Evolutionary conservation across 2,329 filamentous ascomycete genomes (phyloP).

Genomic region (Chaetomium sp.): DNA sequence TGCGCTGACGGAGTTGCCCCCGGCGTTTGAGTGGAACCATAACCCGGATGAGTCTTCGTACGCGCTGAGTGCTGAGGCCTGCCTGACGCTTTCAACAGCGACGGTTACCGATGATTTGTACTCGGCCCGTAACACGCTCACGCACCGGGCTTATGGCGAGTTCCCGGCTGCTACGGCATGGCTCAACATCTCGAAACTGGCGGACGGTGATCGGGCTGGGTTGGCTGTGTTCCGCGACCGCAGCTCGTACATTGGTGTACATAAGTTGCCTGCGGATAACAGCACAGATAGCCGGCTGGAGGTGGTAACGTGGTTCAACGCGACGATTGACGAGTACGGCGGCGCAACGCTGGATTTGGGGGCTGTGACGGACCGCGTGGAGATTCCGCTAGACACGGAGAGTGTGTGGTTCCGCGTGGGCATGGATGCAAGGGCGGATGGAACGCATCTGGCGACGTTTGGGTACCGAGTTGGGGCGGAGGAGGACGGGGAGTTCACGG

Average conservation of each 20-base stretch:
- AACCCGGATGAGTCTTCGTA: background rate
- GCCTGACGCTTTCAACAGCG: background rate
- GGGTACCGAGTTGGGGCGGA: background rate
- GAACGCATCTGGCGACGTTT: background rate
- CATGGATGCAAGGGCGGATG: constrained; percentile 1
- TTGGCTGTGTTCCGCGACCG: constrained; percentile 6
- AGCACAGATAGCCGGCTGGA: background rate
- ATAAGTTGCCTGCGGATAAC: background rate
- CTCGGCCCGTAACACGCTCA: constrained; percentile 8
- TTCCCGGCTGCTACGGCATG: background rate
- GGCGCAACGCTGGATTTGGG: background rate
- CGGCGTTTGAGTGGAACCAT: constrained; percentile 7
- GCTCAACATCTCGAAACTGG: background rate
- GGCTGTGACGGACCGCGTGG: background rate
- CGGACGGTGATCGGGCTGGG: constrained; percentile 4
- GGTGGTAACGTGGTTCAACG: background rate
- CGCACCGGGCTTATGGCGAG: constrained; percentile 3
- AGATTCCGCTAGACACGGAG: background rate
- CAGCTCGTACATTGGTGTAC: constrained; percentile 2
- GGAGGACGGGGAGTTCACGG: background rate
- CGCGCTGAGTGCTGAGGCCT: background rate
- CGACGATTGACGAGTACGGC: constrained; percentile 1
- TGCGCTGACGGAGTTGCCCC: background rate
- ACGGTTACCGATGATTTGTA: constrained; percentile 1
- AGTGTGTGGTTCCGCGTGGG: background rate